Base-by-base conservation (phyloP, 352 stramenopile genomes). In the Pythium chondricola region DNA sequence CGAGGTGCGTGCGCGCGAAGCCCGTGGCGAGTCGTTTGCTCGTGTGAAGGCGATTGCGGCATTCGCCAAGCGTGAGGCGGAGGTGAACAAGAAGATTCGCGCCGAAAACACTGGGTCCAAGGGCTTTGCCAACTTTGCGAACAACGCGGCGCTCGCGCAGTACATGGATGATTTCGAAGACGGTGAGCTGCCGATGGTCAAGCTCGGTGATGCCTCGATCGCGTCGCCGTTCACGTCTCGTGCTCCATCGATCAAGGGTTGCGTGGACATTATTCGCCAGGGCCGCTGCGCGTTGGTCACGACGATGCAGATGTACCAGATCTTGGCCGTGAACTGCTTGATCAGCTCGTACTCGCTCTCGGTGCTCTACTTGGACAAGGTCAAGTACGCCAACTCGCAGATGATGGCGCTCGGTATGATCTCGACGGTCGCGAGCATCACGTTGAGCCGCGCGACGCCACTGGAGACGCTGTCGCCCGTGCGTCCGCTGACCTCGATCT, bases 301-400 rank as follows among this genome's bases (percentile, higher is more conserved):
- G 16, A 99, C 98, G 38, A 95, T 99, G 63, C 96, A 99, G 74
- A 96, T 98, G 81, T 98, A 98, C 70, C 95, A 98, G 70, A 99
- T 99, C 56, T 69, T 99, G 40, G 96, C 94, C 18, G 83, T 99
- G 0, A 98, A 99, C 72, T 99, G 96, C 64, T 71, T 99, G 4
- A 97, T 98, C 43, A 97, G 88, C 66, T 98, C 96, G 43, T 98
- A 98, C 69, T 97, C 97, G 52, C 77, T 99, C n/a, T 98, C 92
- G 8, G 96, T 96, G 59, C 71, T 99, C 18, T 99, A 98, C 65
- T 69, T 99, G 21, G 83, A 98, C 63, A 98, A 98, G 54, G 96
- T 99, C 30, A 99, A 99, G 73, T 98, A 98, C 63, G 96, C 95
- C 6, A 98, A 99, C 80, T 93, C 86, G 45, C 95, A 99, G 70